These are phyloP conservation scores for Astrocystis sublimbata DNA, from an alignment of 495 filamentous ascomycete species.

Conservation along the genomic window DNA sequence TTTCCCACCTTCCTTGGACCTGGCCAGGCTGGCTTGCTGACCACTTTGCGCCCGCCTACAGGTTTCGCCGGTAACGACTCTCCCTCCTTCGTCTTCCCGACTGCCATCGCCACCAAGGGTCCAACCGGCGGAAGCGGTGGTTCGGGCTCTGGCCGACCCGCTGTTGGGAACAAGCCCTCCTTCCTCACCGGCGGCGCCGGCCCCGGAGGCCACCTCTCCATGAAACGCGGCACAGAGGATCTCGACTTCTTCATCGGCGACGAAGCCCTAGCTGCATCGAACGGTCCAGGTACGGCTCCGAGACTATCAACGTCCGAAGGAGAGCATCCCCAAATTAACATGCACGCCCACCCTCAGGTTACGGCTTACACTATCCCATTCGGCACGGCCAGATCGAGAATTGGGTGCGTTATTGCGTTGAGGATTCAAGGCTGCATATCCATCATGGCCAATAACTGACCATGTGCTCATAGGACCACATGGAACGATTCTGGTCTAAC, in stretches of 20 bases:
- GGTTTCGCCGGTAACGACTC: slow-evolving; percentile 99
- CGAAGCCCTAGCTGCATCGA: slow-evolving; percentile 81
- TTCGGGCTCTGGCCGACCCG: slow-evolving; percentile 80
- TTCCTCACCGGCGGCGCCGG: slow-evolving; percentile 93
- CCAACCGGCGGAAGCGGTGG: slow-evolving; percentile 65
- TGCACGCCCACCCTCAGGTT: slow-evolving; percentile 55
- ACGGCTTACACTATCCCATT: slow-evolving; percentile 95
- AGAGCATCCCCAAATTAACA: slow-evolving; percentile 25
- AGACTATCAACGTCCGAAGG: background rate
- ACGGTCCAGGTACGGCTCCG: slow-evolving; percentile 67
- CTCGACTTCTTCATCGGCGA: slow-evolving; percentile 99
- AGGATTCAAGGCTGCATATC: background rate
- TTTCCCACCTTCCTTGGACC: slow-evolving; percentile 13
- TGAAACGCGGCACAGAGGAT: slow-evolving; percentile 95
- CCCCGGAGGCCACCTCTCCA: slow-evolving; percentile 73
- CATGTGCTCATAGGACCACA: slow-evolving; percentile 68
- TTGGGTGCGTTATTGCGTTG: slow-evolving; percentile 61
- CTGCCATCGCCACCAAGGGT: slow-evolving; percentile 94
- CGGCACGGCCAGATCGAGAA: slow-evolving; percentile 98
- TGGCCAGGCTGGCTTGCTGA: slow-evolving; percentile 28
- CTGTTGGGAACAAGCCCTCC: slow-evolving; percentile 89
- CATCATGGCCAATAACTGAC: slow-evolving; percentile 26
- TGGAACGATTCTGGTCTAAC: slow-evolving; percentile 99
- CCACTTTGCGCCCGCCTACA: slow-evolving; percentile 37
- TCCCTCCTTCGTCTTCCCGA: slow-evolving; percentile 98